Evolutionary conservation across 2,329 filamentous ascomycete genomes (phyloP).

Genomic region (Tolypocladium amazonense): DNA sequence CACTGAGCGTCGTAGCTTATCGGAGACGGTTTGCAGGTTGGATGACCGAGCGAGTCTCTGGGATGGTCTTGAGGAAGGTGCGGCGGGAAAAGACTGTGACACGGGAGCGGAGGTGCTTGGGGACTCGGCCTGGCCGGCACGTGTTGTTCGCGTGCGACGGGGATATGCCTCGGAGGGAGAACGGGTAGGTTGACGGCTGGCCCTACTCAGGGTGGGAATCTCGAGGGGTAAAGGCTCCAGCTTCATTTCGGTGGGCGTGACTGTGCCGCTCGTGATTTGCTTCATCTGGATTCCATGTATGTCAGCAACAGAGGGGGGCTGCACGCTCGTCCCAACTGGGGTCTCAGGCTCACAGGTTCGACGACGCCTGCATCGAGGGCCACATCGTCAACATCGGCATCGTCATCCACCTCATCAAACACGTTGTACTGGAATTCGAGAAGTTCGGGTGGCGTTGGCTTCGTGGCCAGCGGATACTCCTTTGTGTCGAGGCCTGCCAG

Average conservation of each 20-base stretch:
- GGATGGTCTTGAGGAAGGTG: conserved; percentile 1
- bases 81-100: background rate
- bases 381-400: conserved; percentile 8
- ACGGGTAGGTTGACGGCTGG: conserved; percentile 18
- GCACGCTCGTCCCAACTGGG: background rate
- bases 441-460: conserved; percentile 71
- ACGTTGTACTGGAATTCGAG: conserved; percentile 65
- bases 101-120: conserved; percentile 6
- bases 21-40: conserved; percentile 18
- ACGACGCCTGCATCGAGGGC: background rate
- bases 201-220: conserved; percentile 13
- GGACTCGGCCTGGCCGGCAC: conserved; percentile 19
- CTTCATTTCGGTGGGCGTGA: conserved; percentile 16
- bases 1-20: conserved; percentile 24
- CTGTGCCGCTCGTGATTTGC: conserved; percentile 9
- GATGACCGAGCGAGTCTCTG: conserved; percentile 16
- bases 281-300: conserved; percentile 7
- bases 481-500: conserved; percentile 70
- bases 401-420: conserved; percentile 22
- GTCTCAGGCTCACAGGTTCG: background rate
- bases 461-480: conserved; percentile 77
- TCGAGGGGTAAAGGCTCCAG: conserved; percentile 13
- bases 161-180: conserved; percentile 23
- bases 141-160: conserved; percentile 18
- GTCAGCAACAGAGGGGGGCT: conserved; percentile 1